Conservation (phyloP, 805 yeast genomes). For the Blastobotrys chiropterorum region DNA sequence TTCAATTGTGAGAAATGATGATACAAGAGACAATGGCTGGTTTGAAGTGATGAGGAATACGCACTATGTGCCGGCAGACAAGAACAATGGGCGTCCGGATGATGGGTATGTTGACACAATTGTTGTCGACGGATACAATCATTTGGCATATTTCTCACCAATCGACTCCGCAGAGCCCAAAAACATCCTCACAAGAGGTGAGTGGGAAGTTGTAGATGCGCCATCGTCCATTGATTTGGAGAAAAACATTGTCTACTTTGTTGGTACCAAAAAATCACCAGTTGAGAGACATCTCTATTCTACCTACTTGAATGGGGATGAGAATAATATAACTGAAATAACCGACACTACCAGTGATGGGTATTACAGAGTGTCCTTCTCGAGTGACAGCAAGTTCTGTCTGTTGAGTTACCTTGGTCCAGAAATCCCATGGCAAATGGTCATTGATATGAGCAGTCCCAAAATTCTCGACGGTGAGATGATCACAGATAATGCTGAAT, state of each 20-base stretch:
- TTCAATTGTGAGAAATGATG: slow-evolving; percentile 43
- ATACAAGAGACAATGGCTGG: slow-evolving; percentile 49
- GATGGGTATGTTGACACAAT: slow-evolving; percentile 79
- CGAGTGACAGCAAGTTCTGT: slow-evolving; percentile 70
- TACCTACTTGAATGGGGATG: slow-evolving; percentile 47
- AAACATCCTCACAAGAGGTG: slow-evolving; percentile 59
- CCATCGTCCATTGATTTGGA: slow-evolving; percentile 45
- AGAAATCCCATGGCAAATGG: slow-evolving; percentile 66
- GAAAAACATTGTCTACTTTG: slow-evolving; percentile 51
- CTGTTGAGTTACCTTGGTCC: slow-evolving; percentile 76
- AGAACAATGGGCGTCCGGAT: slow-evolving; percentile 34
- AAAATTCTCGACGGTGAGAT: slow-evolving; percentile 24
- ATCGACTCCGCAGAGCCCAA: slow-evolving; percentile 48
- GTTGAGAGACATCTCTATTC: slow-evolving; percentile 80
- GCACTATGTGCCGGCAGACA: slow-evolving; percentile 48
- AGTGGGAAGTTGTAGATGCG: slow-evolving; percentile 86
- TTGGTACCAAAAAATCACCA: slow-evolving; percentile 71
- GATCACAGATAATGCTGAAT: slow-evolving; percentile 27
- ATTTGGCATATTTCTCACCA: slow-evolving; percentile 80
- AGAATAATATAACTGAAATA: slow-evolving; percentile 31
- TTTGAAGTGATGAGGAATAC: slow-evolving; percentile 69
- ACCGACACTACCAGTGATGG: slow-evolving; percentile 54
- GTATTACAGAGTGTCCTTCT: slow-evolving; percentile 66
- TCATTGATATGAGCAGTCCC: slow-evolving; percentile 47
- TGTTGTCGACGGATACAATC: slow-evolving; percentile 47